Evolutionary conservation across 2,329 filamentous ascomycete genomes (phyloP).

Genomic region (Thielaviopsis euricoi): DNA sequence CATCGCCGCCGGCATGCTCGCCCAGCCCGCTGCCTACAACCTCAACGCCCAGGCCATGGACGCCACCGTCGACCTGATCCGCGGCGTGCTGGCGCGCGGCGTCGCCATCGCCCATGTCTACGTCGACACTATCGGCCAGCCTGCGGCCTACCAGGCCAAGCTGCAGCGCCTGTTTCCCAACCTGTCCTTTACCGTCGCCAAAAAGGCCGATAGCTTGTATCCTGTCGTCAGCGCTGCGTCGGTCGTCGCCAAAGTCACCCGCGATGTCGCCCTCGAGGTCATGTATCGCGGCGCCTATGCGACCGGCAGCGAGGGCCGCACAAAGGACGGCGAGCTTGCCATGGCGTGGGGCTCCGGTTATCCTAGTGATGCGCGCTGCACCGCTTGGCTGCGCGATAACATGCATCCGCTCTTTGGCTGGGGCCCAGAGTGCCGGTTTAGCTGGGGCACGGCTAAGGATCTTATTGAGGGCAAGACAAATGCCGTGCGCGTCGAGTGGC

Average conservation of each 20-base stretch:
- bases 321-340: slow-evolving; percentile 15
- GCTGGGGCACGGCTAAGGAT: slow-evolving; percentile 90
- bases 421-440: slow-evolving; percentile 84
- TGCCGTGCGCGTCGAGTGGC: slow-evolving; percentile 64
- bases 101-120: slow-evolving; percentile 82
- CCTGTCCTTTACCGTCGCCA: slow-evolving; percentile 57
- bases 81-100: slow-evolving; percentile 55
- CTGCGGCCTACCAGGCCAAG: slow-evolving; percentile 67
- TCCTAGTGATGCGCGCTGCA: slow-evolving; percentile 69
- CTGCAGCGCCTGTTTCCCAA: slow-evolving; percentile 74
- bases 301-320: slow-evolving; percentile 17
- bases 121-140: slow-evolving; percentile 84
- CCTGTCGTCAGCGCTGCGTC: slow-evolving; percentile 87
- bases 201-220: slow-evolving; percentile 86
- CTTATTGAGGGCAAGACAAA: slow-evolving; percentile 65
- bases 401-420: slow-evolving; percentile 94
- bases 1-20: slow-evolving; percentile 65
- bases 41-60: slow-evolving; percentile 94
- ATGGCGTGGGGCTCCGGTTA: slow-evolving; percentile 80
- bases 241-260: slow-evolving; percentile 89
- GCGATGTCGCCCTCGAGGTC: slow-evolving; percentile 75
- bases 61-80: slow-evolving; percentile 70
- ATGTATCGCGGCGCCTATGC: slow-evolving; percentile 41
- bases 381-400: slow-evolving; percentile 64
- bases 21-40: slow-evolving; percentile 52